These are phyloP conservation scores for Ustilago vetiveriae DNA, from an alignment of 1,284 basidiomycete species.

Conservation along the genomic window DNA sequence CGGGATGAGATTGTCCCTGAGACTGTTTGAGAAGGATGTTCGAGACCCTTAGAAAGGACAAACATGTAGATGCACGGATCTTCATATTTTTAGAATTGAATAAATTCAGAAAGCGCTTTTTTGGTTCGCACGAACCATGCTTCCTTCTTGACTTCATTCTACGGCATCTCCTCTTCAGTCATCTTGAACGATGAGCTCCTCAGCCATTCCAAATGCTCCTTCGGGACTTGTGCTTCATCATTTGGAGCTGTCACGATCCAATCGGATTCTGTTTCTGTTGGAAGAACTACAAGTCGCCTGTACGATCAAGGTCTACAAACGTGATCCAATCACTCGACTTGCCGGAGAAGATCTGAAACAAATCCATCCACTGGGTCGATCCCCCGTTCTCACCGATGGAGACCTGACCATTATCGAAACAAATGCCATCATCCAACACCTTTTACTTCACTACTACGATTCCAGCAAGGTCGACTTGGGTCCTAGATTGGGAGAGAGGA, in stretches of 20 bases:
- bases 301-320: conserved; percentile 25
- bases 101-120: too few relatives aligned
- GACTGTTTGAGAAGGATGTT: too few relatives aligned
- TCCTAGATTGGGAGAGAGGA: conserved; percentile 17
- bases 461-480: conserved; percentile 9
- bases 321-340: conserved; percentile 30
- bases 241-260: conserved; percentile 31
- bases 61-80: too few relatives aligned
- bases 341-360: conserved; percentile 34
- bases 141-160: not conserved
- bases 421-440: conserved; percentile 32
- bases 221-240: conserved; percentile 36
- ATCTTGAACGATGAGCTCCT: conserved; percentile 1
- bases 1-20: too few relatives aligned
- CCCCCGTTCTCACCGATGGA: conserved; percentile 35
- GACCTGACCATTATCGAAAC: conserved; percentile 33
- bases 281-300: conserved; percentile 35
- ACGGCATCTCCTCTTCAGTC: not conserved
- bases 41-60: too few relatives aligned
- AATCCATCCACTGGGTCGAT: conserved; percentile 38
- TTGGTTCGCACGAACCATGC: too few relatives aligned
- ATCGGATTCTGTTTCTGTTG: conserved; percentile 33
- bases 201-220: not conserved
- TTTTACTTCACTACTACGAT: conserved; percentile 37
- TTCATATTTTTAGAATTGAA: too few relatives aligned